Conservation (phyloP, 1,139 yeast genomes). For the Scheffersomyces quercinus region DNA sequence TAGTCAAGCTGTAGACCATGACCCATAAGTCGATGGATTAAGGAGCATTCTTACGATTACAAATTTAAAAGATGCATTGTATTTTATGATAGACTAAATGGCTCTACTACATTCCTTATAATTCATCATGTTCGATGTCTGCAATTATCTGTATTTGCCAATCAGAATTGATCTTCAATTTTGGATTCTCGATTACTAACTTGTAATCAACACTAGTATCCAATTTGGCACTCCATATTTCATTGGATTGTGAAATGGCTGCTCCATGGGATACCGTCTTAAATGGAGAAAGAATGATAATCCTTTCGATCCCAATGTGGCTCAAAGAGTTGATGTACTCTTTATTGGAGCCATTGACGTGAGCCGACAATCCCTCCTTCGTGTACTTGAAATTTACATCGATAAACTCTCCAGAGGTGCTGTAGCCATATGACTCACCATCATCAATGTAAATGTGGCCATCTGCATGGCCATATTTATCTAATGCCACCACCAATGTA, state of each 20-base stretch:
- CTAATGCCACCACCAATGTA: slow-evolving; percentile 68
- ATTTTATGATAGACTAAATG: not conserved
- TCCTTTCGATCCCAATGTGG: slow-evolving; percentile 52
- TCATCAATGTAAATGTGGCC: slow-evolving; percentile 77
- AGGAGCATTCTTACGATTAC: no score
- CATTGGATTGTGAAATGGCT: slow-evolving; percentile 33
- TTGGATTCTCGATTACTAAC: slow-evolving; percentile 54
- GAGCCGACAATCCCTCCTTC: slow-evolving; percentile 13
- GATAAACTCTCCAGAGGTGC: slow-evolving; percentile 46
- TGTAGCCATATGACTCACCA: slow-evolving; percentile 69
- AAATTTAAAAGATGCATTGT: not conserved
- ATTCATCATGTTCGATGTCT: slow-evolving; percentile 28
- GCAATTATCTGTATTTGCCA: slow-evolving; percentile 43
- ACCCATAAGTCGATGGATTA: no score
- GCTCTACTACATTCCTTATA: slow-evolving; percentile 10
- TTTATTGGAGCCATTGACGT: slow-evolving; percentile 17
- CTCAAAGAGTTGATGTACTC: slow-evolving; percentile 21
- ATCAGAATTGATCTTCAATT: slow-evolving; percentile 43
- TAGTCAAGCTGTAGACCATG: not conserved
- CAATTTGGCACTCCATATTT: slow-evolving; percentile 34
- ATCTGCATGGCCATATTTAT: slow-evolving; percentile 48
- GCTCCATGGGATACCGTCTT: slow-evolving; percentile 15
- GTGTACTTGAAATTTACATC: slow-evolving; percentile 34
- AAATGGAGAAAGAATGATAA: slow-evolving; percentile 51
- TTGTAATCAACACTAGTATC: slow-evolving; percentile 15